These are phyloP conservation scores for Mrakia frigida DNA, from an alignment of 768 basidiomycete genomes.

Conservation along the genomic window DNA sequence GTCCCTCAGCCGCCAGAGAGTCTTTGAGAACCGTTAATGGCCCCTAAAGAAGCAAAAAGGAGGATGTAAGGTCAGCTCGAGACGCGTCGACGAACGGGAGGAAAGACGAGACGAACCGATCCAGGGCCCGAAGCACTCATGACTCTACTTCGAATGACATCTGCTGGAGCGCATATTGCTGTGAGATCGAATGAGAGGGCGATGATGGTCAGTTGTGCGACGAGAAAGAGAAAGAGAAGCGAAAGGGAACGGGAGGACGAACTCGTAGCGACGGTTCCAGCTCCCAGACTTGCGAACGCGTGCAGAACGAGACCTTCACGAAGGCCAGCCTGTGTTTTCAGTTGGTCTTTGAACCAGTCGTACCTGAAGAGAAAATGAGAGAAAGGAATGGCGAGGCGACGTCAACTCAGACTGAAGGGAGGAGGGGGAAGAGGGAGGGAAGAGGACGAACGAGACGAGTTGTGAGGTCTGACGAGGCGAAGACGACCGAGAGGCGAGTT, in stretches of 20 bases:
- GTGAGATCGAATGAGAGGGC: neutral
- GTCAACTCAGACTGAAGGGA: neutral
- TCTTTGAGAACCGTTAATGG: constrained; percentile 61
- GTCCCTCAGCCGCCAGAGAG: constrained; percentile 66
- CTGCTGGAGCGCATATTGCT: constrained; percentile 77
- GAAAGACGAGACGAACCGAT: constrained; percentile 52
- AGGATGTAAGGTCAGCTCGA: neutral
- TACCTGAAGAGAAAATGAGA: constrained; percentile 46
- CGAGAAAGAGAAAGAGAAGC: neutral
- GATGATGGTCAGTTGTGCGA: neutral
- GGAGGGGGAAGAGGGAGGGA: neutral
- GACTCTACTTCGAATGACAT: constrained; percentile 79
- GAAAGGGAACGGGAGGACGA: constrained; percentile 1
- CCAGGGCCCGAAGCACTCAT: constrained; percentile 85
- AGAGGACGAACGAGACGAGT: constrained; percentile 58
- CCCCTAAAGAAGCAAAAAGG: constrained; percentile 55
- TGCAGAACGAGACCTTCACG: constrained; percentile 77
- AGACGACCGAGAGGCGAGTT: neutral
- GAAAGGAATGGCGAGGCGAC: neutral
- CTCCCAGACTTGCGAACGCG: constrained; percentile 79
- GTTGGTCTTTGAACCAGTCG: constrained; percentile 83
- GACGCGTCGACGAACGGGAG: neutral
- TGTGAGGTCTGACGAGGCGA: constrained; percentile 51
- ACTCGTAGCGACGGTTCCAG: constrained; percentile 79
- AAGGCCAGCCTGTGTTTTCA: constrained; percentile 66